Evolutionary conservation across 2,329 filamentous ascomycete species (phyloP).

Genomic region (Lachnellula arida): DNA sequence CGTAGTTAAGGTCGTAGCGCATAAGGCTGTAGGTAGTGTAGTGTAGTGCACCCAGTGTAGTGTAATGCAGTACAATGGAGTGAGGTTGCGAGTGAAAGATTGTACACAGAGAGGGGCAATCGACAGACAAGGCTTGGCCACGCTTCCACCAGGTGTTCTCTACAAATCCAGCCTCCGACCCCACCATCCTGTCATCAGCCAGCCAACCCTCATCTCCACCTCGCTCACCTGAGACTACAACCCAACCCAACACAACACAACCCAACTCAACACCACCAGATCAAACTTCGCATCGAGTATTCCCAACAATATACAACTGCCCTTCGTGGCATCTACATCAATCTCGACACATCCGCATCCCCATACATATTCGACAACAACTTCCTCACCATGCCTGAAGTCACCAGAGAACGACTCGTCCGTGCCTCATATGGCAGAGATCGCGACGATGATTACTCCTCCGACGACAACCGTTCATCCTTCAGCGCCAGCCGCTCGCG

Average conservation of each 20-base stretch:
- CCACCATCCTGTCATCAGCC: background rate
- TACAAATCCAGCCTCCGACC: background rate
- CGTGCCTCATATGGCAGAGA: slow-evolving; percentile 19
- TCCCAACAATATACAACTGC: background rate
- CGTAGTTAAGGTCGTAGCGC: background rate
- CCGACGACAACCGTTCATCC: slow-evolving; percentile 28
- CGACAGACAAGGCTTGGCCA: background rate
- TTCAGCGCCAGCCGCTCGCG: slow-evolving; percentile 1
- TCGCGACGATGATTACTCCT: slow-evolving; percentile 28
- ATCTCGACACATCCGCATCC: background rate
- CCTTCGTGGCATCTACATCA: background rate
- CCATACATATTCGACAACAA: background rate
- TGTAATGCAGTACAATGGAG: no score
- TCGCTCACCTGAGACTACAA: background rate
- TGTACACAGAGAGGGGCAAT: background rate
- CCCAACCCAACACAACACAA: background rate
- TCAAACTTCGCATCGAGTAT: background rate
- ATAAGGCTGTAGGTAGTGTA: background rate
- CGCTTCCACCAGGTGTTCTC: no score
- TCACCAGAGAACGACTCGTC: slow-evolving; percentile 17
- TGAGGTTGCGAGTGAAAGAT: no score
- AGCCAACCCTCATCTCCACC: background rate
- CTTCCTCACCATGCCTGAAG: slow-evolving; percentile 21
- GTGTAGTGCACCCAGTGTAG: no score
- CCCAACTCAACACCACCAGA: background rate